phyloP scores from a whole-genome alignment of 176 grass and related monocot species.

The Triticum timopheevii region DNA sequence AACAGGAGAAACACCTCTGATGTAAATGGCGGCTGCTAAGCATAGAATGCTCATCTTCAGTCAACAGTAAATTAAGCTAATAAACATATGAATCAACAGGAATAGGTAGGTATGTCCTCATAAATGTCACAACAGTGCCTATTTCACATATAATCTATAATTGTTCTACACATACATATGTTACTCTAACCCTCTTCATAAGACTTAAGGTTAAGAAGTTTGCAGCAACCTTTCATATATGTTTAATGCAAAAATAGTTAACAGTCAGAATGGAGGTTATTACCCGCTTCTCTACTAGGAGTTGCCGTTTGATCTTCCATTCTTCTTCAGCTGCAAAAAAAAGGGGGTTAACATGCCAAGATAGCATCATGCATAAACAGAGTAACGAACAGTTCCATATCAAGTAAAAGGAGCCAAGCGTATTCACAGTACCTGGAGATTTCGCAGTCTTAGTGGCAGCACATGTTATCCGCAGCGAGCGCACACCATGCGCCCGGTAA shows the following conservation, averaged over 20 bases:
- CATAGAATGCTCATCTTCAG: not conserved
- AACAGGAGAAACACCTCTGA: conserved; percentile 2
- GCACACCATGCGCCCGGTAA: not conserved
- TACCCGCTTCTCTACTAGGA: conserved; percentile 86
- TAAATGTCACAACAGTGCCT: conserved; percentile 17
- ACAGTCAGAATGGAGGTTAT: not conserved
- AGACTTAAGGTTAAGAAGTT: not conserved
- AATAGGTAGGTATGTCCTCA: conserved; percentile 14
- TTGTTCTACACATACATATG: not conserved
- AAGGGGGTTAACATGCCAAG: conserved; percentile 10
- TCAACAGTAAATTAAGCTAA: conserved; percentile 17
- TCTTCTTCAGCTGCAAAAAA: conserved; percentile 77
- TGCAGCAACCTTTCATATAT: not conserved
- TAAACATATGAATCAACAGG: conserved; percentile 10
- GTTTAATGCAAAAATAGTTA: not conserved
- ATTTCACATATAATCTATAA: conserved; percentile 14
- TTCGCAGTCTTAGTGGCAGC: conserved; percentile 88
- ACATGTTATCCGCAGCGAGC: conserved; percentile 53
- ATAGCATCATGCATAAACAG: not conserved
- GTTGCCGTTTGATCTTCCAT: conserved; percentile 85
- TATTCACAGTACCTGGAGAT: conserved; percentile 58
- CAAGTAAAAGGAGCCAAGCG: not conserved
- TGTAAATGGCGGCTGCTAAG: not conserved
- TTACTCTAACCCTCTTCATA: not conserved
- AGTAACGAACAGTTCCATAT: not conserved